Evolutionary conservation across 1,284 basidiomycete genomes (phyloP), one percentile per base, ranked within the genome.

Genomic region (Gomphus sp.): DNA sequence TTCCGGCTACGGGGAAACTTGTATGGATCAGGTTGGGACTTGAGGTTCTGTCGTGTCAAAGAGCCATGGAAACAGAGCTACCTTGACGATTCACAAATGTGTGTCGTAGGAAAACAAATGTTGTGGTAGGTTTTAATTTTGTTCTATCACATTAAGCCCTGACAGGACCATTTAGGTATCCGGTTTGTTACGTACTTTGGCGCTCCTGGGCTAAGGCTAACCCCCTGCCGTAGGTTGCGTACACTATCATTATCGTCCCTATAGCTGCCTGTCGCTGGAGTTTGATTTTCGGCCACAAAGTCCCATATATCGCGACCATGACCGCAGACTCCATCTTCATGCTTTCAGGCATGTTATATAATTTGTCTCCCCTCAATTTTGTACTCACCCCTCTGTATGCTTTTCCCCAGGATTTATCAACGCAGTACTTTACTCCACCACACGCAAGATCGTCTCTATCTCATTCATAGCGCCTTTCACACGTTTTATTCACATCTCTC

Each of bases 261-360:
- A 55, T 55, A 22, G 53, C 53, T 14, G 39, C 39, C 5, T 55
- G 41, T 33, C 53, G 53, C 18, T 55, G 37, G 53, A 43, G n/a
- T n/a, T 10, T 11, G 12, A 55, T 45, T 25, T 55, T 45, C 16
- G 53, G 53, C 8, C 41, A 34, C 28, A 14, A 31, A 9, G 53
- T 55, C 14, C 53, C 53, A 31, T 45, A 45, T 25, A 8, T 1
- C 4, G 53, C 41, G 12, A 55, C 53, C 16, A 55, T 55, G 8
- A 14, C 25, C 2, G 39, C 53, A 44, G 53, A 55, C 16, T 22
- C 41, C 12, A 45, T 55, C 25, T 55, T 55, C 53, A 22, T 55
- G 16, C 41, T 55, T 16, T 45, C 41, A 2, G 34, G 34, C 10
- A 36, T 4, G 34, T 6, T 10, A 36, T 10, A 6, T 36, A 4